Evolutionary conservation across 2,329 filamentous ascomycete species (phyloP).

Genomic region (Aspergillus ruber): DNA sequence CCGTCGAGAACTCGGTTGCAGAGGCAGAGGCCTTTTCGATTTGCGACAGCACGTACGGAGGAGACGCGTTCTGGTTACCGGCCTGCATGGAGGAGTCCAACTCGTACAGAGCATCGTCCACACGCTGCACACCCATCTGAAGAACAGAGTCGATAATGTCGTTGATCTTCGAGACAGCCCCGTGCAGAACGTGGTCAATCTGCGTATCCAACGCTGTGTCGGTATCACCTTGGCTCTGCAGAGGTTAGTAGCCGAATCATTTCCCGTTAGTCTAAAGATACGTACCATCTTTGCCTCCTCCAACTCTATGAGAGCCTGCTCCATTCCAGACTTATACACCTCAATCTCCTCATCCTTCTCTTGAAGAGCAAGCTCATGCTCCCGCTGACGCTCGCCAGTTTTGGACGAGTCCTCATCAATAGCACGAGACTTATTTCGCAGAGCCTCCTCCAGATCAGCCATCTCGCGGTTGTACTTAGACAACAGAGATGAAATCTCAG

Average conservation of each 20-base stretch:
- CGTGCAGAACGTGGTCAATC: conserved; percentile 80
- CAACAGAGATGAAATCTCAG: conserved; percentile 88
- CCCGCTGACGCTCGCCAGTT: conserved; percentile 71
- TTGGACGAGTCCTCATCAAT: conserved; percentile 77
- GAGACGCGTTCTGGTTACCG: conserved; percentile 95
- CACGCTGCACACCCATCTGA: conserved; percentile 83
- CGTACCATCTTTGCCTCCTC: conserved; percentile 68
- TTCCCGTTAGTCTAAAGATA: neutral
- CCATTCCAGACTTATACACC: conserved; percentile 97
- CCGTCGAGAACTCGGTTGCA: conserved; percentile 93
- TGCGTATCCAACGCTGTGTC: conserved; percentile 81
- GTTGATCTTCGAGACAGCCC: conserved; percentile 88
- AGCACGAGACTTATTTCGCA: conserved; percentile 77
- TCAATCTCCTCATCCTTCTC: conserved; percentile 98
- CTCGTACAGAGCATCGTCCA: conserved; percentile 95
- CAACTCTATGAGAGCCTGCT: conserved; percentile 86
- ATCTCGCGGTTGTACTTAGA: conserved; percentile 96
- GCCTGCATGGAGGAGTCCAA: conserved; percentile 97
- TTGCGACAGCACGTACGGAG: conserved; percentile 89
- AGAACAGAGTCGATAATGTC: conserved; percentile 96
- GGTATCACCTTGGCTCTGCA: conserved; percentile 61
- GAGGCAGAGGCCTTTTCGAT: conserved; percentile 93
- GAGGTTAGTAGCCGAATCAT: neutral
- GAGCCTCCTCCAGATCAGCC: conserved; percentile 87
- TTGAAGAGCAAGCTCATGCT: conserved; percentile 75